These are phyloP conservation scores for Postia placenta DNA, from an alignment of 768 basidiomycete species.

Conservation along the genomic window DNA sequence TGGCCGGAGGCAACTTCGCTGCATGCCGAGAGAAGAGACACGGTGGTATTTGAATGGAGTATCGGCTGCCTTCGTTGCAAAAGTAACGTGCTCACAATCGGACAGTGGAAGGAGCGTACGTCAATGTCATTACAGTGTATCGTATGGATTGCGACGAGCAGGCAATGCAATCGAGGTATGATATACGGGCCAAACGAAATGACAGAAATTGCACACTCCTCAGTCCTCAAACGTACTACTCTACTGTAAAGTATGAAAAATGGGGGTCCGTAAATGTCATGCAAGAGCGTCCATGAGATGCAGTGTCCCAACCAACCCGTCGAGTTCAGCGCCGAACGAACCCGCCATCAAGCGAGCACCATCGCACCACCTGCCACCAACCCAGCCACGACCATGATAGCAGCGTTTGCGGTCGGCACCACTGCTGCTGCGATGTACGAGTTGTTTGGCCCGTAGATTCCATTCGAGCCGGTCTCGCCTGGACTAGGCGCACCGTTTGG, in stretches of 20 bases:
- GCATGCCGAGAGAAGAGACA: background rate
- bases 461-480: slow-evolving; percentile 38
- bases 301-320: slow-evolving; percentile 7
- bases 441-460: slow-evolving; percentile 63
- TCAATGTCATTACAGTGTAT: too few relatives aligned
- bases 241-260: background rate
- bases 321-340: slow-evolving; percentile 3
- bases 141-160: background rate
- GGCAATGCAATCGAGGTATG: background rate
- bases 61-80: too few relatives aligned
- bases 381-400: slow-evolving; percentile 38
- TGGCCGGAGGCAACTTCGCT: background rate
- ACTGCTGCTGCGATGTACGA: slow-evolving; percentile 54
- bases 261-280: background rate
- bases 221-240: background rate
- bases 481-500: slow-evolving; percentile 54
- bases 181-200: background rate
- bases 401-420: slow-evolving; percentile 37
- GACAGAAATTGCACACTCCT: background rate
- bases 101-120: background rate
- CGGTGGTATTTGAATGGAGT: too few relatives aligned
- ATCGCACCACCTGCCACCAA: slow-evolving; percentile 44
- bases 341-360: slow-evolving; percentile 30
- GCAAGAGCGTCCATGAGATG: background rate
- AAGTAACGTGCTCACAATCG: too few relatives aligned